Percentiles rank a stretch among this genome's conserved stretches.
Evolutionary conservation across 2,329 filamentous ascomycete species (phyloP).

Genomic region (Cordyceps farinosa): DNA sequence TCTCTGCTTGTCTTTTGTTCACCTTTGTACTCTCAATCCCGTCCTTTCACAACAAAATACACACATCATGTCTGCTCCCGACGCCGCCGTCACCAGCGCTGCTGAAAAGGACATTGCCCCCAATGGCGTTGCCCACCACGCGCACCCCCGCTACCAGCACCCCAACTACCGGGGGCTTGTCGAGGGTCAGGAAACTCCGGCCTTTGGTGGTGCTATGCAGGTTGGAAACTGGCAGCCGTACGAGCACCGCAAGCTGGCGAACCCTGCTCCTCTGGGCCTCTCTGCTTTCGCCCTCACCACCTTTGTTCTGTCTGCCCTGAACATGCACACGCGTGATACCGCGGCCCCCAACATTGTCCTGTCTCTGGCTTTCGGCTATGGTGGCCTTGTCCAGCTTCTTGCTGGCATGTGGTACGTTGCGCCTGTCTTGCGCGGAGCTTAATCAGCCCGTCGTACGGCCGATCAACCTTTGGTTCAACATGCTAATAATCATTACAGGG

Average conservation of each 20-base stretch:
- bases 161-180: constrained; percentile 5
- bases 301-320: constrained; percentile 73
- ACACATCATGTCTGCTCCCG: constrained; percentile 13
- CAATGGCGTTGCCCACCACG: constrained; percentile 23
- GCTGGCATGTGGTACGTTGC: constrained; percentile 78
- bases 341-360: constrained; percentile 63
- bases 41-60: not conserved
- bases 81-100: constrained; percentile 10
- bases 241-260: constrained; percentile 70
- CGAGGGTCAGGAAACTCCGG: constrained; percentile 29
- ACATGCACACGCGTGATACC: constrained; percentile 62
- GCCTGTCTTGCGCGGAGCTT: not conserved
- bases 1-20: not conserved
- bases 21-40: not conserved
- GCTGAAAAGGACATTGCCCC: constrained; percentile 21
- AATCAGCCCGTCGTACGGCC: not conserved
- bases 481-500: constrained; percentile 47
- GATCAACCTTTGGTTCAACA: not conserved
- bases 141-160: constrained; percentile 22
- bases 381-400: constrained; percentile 72
- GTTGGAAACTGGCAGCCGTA: constrained; percentile 62
- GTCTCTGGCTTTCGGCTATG: constrained; percentile 68
- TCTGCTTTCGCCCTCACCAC: constrained; percentile 79
- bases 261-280: constrained; percentile 74
- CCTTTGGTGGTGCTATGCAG: constrained; percentile 72